Conservation (phyloP, 306 rosid genomes). For the Inga laurina region DNA sequence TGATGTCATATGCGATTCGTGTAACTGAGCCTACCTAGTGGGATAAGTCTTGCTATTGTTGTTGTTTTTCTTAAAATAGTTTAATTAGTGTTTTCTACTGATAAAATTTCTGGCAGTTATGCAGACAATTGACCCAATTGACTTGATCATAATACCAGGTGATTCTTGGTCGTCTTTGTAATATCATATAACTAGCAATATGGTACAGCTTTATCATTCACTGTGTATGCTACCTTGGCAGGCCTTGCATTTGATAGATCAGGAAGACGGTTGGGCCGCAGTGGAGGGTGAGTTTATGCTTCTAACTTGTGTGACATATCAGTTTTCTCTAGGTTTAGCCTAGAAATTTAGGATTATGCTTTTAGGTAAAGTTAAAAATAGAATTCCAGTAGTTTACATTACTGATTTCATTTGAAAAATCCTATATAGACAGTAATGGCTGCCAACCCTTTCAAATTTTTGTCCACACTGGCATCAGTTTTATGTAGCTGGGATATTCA, state of each 20-base stretch:
- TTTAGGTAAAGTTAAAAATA: not conserved
- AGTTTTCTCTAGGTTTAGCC: not conserved
- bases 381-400: not conserved
- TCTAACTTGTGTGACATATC: not conserved
- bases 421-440: not conserved
- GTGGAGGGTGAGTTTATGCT: slow-evolving; percentile 59
- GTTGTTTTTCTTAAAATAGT: not conserved
- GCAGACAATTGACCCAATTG: slow-evolving; percentile 66
- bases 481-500: not conserved
- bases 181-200: not conserved
- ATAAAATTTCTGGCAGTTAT: slow-evolving; percentile 50
- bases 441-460: not conserved
- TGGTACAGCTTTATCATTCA: slow-evolving; percentile 6
- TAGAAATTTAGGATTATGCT: not conserved
- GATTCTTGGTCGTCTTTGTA: slow-evolving; percentile 10
- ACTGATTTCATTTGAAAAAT: not conserved
- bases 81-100: not conserved
- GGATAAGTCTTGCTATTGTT: not conserved
- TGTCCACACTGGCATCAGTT: not conserved
- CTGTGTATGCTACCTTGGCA: slow-evolving; percentile 30
- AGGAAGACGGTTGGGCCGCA: slow-evolving; percentile 75
- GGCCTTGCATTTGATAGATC: slow-evolving; percentile 79
- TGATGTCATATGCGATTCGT: too few relatives aligned
- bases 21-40: too few relatives aligned
- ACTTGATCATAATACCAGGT: slow-evolving; percentile 74